Conservation (phyloP, 202 grass and related monocot species). For the Carex arenaria region DNA sequence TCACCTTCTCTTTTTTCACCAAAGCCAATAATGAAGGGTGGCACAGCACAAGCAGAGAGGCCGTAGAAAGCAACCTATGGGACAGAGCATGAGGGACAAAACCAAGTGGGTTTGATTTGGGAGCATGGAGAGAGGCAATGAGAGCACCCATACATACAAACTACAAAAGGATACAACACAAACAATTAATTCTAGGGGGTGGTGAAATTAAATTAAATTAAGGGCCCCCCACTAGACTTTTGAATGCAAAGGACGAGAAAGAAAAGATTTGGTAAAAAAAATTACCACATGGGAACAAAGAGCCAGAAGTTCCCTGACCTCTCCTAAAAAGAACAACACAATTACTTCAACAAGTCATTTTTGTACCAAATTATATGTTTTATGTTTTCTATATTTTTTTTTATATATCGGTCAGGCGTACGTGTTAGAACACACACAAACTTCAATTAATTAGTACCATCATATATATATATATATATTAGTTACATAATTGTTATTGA, state of each 20-base stretch:
- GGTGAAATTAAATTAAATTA: conserved; percentile 13
- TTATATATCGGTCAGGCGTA: too few species aligned
- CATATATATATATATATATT: too few species aligned
- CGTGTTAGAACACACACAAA: too few species aligned
- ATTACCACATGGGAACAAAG: conserved; percentile 15
- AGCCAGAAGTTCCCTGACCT: conserved; percentile 11
- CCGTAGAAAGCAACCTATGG: conserved; percentile 29
- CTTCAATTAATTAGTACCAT: too few species aligned
- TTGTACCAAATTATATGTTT: conserved; percentile 11
- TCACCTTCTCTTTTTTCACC: conserved; percentile 21
- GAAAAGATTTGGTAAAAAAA: neutral
- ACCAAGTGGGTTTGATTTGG: conserved; percentile 27
- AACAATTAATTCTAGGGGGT: conserved; percentile 22
- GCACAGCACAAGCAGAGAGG: conserved; percentile 13
- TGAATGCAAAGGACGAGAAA: conserved; percentile 11
- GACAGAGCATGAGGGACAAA: conserved; percentile 28
- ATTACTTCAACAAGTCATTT: conserved; percentile 15
- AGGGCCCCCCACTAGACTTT: neutral
- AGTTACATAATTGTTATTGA: too few species aligned
- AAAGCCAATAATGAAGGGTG: conserved; percentile 31
- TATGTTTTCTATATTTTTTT: neutral
- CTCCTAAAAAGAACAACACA: conserved; percentile 22
- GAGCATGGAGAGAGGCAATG: conserved; percentile 12
- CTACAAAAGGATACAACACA: neutral
- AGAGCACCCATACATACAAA: conserved; percentile 15